Evolutionary conservation across 2,329 filamentous ascomycete genomes (phyloP), one percentile per base, ranked within the genome.

Genomic region (Phyllosticta citribraziliensis): DNA sequence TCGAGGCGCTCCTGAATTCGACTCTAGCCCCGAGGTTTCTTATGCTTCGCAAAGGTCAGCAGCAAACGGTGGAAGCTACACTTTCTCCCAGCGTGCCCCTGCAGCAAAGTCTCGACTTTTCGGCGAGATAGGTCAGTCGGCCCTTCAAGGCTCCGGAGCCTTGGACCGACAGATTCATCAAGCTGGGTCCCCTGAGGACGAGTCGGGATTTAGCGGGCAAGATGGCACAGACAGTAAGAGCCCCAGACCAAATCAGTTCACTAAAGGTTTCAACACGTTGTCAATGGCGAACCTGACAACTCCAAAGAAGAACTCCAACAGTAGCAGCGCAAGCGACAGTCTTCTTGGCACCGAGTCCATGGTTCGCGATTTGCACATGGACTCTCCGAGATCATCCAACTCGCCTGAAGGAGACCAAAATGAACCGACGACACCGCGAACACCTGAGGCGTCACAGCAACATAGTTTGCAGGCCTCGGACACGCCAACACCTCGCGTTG

Each of bases 101-200:
- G 22, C 17, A 55, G 54, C n/a, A 17, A 50, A n/a, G 4, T 64
- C 73, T 63, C 81, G 80, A 56, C 73, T 87, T 5, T 87, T 86
- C 67, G 84, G 84, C 12, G 84, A 87, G 68, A 82, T 87, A 64
- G 80, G 79, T 11, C 72, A 77, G 27, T 83, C 82, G 20, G 79
- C 79, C 11, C 67, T 86, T 14, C 73, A 76, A 56, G 83, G 78
- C 67, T 83, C 83, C 17, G 78, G 77, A 12, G 70, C 78, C 20
- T 70, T 84, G 5, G 67, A 65, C 35, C 65, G 64, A 17, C 68
- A 69, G 47, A 68, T 67, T 17, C 69, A 70, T 22, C 65, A 66
- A 30, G 73, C 72, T 17, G 63, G 74, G 11, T 70, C 67, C 2
- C 56, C 67, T 19, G 62, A 63, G 22, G 60, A 62, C 33, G 56